Percentiles rank a stretch among this genome's conserved stretches.
These are phyloP conservation scores for Cystobasidium slooffiae DNA, from an alignment of 1,284 basidiomycete species.

Conservation along the genomic window DNA sequence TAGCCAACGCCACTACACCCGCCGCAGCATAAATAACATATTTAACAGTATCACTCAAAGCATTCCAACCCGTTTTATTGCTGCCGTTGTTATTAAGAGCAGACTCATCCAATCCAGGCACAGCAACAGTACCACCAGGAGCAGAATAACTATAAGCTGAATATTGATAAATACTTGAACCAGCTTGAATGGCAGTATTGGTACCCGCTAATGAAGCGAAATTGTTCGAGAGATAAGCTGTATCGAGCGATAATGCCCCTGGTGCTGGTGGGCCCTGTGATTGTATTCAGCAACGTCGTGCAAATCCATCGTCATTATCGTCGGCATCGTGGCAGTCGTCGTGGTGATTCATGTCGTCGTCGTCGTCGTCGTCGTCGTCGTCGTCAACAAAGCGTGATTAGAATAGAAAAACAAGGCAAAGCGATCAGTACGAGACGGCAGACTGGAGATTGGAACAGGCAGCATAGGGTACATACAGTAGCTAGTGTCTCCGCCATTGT, in stretches of 20 bases:
- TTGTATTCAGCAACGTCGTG: background rate
- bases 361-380: background rate
- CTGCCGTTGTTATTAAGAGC: background rate
- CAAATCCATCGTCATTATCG: background rate
- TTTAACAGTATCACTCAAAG: constrained; percentile 22
- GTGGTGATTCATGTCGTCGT: background rate
- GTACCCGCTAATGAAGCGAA: constrained; percentile 27
- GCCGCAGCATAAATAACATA: constrained; percentile 42
- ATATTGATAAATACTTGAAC: constrained; percentile 2
- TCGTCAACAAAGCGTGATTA: background rate
- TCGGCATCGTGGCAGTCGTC: background rate
- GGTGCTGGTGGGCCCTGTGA: constrained; percentile 34
- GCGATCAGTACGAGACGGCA: background rate
- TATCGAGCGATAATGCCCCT: background rate
- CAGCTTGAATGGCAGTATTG: constrained; percentile 17
- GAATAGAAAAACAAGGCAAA: no score
- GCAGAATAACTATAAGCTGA: constrained; percentile 15
- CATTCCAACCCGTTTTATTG: constrained; percentile 16
- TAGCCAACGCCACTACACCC: constrained; percentile 19
- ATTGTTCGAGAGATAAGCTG: constrained; percentile 1
- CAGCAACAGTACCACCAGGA: constrained; percentile 28
- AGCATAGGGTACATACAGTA: constrained; percentile 5
- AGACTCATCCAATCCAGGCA: background rate
- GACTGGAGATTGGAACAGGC: no score
- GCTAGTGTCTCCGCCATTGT: background rate